Evolutionary conservation across 495 filamentous ascomycete genomes (phyloP).

Genomic region (Xylaria intraflava): DNA sequence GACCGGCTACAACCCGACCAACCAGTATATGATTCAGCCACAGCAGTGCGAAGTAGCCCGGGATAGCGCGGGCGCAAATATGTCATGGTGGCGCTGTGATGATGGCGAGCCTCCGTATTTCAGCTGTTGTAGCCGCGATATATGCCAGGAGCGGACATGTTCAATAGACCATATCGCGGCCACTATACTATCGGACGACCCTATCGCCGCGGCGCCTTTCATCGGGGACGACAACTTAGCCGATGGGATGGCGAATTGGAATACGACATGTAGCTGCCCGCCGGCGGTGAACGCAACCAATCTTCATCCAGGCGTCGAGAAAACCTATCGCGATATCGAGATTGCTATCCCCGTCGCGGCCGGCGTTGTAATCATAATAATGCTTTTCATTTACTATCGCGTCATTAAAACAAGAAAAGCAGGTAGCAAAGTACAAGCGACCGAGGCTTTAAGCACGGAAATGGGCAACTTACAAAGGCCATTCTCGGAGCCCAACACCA

Average conservation of each 20-base stretch:
- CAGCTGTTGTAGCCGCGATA: not conserved
- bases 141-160: not conserved
- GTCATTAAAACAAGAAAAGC: not conserved
- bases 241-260: not conserved
- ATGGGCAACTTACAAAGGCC: not conserved
- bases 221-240: not conserved
- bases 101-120: not conserved
- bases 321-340: not conserved
- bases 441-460: not conserved
- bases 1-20: not conserved
- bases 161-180: not conserved
- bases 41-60: not conserved
- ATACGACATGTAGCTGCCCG: not conserved
- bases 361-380: not conserved
- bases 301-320: not conserved
- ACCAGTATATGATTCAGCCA: not conserved
- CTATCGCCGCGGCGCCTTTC: not conserved
- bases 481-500: not conserved
- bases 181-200: not conserved
- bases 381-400: not conserved
- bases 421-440: not conserved
- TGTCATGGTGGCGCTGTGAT: not conserved
- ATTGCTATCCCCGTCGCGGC: not conserved
- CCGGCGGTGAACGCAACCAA: not conserved
- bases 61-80: not conserved